Percentiles rank a stretch among this genome's conserved stretches.
These are phyloP conservation scores for Cupressus sempervirens DNA, from an alignment of 75 land plant species.

Conservation along the genomic window DNA sequence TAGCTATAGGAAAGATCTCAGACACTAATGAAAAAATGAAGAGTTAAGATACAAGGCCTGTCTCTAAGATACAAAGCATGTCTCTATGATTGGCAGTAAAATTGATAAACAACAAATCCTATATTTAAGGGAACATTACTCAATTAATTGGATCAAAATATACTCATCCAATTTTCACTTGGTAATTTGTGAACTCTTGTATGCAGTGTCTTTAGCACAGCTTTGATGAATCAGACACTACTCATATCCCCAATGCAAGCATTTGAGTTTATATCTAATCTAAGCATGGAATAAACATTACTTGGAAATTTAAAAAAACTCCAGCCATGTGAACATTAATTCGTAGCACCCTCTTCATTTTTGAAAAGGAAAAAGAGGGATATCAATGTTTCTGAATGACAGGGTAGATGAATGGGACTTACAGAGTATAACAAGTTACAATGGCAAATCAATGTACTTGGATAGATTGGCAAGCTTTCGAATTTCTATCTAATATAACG, in stretches of 20 bases:
- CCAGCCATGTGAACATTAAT: background rate
- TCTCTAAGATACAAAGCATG: background rate
- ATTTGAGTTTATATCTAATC: background rate
- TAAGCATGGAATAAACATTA: background rate
- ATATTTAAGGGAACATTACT: background rate
- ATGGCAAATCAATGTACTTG: background rate
- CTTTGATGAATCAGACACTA: background rate
- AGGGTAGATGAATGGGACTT: background rate
- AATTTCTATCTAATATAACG: background rate
- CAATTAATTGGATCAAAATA: background rate
- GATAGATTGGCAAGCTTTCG: background rate
- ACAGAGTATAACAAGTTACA: background rate
- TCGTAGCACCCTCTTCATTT: background rate
- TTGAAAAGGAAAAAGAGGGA: background rate
- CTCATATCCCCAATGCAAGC: background rate
- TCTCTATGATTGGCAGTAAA: background rate
- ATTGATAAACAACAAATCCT: background rate
- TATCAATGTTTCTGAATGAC: background rate
- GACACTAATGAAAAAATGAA: background rate
- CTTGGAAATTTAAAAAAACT: background rate
- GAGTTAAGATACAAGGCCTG: background rate
- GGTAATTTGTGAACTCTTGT: background rate
- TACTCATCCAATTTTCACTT: background rate
- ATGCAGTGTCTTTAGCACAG: background rate
- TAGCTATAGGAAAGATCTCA: background rate